These are phyloP conservation scores for Lactarius akahatsu DNA, from an alignment of 768 basidiomycete genomes.

Conservation along the genomic window DNA sequence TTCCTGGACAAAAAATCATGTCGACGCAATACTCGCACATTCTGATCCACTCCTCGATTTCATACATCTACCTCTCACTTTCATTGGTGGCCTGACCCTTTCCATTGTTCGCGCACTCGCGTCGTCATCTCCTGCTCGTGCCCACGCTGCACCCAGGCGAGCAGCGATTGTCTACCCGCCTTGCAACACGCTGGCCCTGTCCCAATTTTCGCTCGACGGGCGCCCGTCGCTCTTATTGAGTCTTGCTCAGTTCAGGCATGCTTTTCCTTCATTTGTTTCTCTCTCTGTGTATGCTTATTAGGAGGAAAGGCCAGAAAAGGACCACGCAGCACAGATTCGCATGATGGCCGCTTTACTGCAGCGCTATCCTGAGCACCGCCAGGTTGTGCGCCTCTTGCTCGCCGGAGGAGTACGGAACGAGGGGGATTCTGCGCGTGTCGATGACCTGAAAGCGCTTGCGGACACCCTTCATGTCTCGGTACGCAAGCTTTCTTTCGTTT, in stretches of 20 bases:
- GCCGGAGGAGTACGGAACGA: slow-evolving; percentile 85
- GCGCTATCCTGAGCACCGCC: slow-evolving; percentile 56
- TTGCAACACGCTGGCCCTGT: slow-evolving; percentile 80
- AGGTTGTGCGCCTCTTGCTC: slow-evolving; percentile 54
- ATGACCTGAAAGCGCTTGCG: slow-evolving; percentile 56
- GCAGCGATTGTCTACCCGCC: slow-evolving; percentile 81
- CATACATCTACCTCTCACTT: slow-evolving; percentile 37
- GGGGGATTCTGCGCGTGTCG: slow-evolving; percentile 69
- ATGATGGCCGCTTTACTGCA: slow-evolving; percentile 63
- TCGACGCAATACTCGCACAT: slow-evolving; percentile 67
- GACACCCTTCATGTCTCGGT: slow-evolving; percentile 65
- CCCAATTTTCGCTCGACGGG: slow-evolving; percentile 49
- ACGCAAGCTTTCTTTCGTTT: slow-evolving; percentile 16
- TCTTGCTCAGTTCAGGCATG: slow-evolving; percentile 89
- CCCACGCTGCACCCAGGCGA: slow-evolving; percentile 24
- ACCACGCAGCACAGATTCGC: slow-evolving; percentile 76
- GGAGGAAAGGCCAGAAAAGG: slow-evolving; percentile 83
- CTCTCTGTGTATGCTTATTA: not conserved
- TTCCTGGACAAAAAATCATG: slow-evolving; percentile 87
- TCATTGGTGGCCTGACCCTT: not conserved
- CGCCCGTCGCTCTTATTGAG: slow-evolving; percentile 74
- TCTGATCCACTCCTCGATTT: slow-evolving; percentile 50
- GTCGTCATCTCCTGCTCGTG: slow-evolving; percentile 4
- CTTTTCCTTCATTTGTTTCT: slow-evolving; percentile 6
- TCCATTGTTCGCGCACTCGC: slow-evolving; percentile 1